Conservation (phyloP, 805 yeast genomes). For the Monosporozyma siamensis region DNA sequence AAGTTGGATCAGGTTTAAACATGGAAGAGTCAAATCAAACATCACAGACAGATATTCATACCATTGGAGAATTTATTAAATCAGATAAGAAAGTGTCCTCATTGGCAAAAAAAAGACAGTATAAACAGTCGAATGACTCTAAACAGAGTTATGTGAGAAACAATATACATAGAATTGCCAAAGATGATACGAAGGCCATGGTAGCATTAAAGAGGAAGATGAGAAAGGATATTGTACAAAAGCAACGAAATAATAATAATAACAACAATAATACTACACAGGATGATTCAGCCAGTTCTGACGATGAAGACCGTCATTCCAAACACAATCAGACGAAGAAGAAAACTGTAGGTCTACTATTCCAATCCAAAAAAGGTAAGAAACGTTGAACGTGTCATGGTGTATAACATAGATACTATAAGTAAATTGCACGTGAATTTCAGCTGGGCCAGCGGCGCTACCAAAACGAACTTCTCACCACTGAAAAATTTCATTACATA, state of each 20-base stretch:
- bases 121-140: slow-evolving; percentile 6
- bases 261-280: no score
- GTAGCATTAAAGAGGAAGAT: slow-evolving; percentile 28
- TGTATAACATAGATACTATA: no score
- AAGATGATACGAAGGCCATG: slow-evolving; percentile 30
- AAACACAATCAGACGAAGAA: slow-evolving; percentile 13
- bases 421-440: no score
- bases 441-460: no score
- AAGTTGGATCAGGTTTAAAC: slow-evolving; percentile 26
- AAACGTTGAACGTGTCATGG: no score
- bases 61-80: slow-evolving; percentile 30
- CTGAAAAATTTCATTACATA: no score
- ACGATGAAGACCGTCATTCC: slow-evolving; percentile 12
- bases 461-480: no score
- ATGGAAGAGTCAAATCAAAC: slow-evolving; percentile 8
- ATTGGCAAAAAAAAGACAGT: slow-evolving; percentile 25
- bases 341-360: slow-evolving; percentile 23
- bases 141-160: slow-evolving; percentile 7
- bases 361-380: slow-evolving; percentile 15
- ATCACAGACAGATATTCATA: slow-evolving; percentile 22
- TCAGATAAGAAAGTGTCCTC: slow-evolving; percentile 28
- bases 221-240: slow-evolving; percentile 12
- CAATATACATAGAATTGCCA: slow-evolving; percentile 20
- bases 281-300: slow-evolving; percentile 3
- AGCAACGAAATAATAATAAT: slow-evolving; percentile 1